phyloP scores from a whole-genome alignment of 1,284 basidiomycete species.

The Termitomyces sp. region DNA sequence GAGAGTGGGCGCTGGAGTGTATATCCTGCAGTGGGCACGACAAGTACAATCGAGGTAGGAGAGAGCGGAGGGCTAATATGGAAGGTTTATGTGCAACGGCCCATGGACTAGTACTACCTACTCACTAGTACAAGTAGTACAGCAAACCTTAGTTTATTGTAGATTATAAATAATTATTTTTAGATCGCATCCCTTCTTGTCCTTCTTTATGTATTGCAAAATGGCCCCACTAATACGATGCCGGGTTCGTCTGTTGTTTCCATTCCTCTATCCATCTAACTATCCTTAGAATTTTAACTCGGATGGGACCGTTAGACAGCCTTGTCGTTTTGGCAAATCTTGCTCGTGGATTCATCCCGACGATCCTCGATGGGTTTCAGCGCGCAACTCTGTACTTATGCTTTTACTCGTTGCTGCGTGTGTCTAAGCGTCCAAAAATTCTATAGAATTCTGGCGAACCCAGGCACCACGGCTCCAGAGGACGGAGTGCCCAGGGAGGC shows the following conservation, averaged over 20 bases:
- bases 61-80: slow-evolving; percentile 60
- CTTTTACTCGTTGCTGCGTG: not conserved
- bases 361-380: slow-evolving; percentile 19
- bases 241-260: not conserved
- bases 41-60: slow-evolving; percentile 61
- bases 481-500: slow-evolving; percentile 4
- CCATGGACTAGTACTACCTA: slow-evolving; percentile 12
- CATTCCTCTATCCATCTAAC: not conserved
- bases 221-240: slow-evolving; percentile 3
- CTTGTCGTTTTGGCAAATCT: slow-evolving; percentile 9
- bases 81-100: slow-evolving; percentile 60
- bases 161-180: slow-evolving; percentile 10
- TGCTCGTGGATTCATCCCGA: slow-evolving; percentile 26
- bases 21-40: slow-evolving; percentile 46
- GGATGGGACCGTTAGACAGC: slow-evolving; percentile 18
- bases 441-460: not conserved
- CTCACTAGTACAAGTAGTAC: not conserved
- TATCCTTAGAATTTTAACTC: slow-evolving; percentile 22
- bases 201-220: not conserved
- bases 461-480: not conserved
- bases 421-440: not conserved
- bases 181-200: slow-evolving; percentile 1
- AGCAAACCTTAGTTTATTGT: slow-evolving; percentile 7
- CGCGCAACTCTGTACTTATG: slow-evolving; percentile 6
- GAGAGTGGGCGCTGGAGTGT: slow-evolving; percentile 49